Evolutionary conservation across 805 yeast genomes (phyloP).

Genomic region (Wickerhamiella nectarea): DNA sequence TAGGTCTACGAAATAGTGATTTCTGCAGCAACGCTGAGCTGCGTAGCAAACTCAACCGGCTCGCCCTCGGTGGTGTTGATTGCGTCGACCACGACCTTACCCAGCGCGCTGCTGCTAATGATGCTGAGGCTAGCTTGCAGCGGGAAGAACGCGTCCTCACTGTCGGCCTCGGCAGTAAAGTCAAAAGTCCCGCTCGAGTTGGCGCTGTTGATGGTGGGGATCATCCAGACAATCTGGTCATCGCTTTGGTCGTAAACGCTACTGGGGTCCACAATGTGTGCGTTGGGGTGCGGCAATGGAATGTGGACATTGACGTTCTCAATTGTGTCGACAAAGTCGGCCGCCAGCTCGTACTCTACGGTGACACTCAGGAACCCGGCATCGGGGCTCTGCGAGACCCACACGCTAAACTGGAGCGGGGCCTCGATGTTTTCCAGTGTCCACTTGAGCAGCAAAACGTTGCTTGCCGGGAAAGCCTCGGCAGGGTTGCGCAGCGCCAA

Average conservation of each 20-base stretch:
- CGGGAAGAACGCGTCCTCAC: slow-evolving; percentile 83
- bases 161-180: slow-evolving; percentile 56
- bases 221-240: slow-evolving; percentile 60
- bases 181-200: slow-evolving; percentile 57
- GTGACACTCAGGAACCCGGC: slow-evolving; percentile 59
- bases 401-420: slow-evolving; percentile 68
- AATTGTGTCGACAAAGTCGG: slow-evolving; percentile 33
- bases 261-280: slow-evolving; percentile 32
- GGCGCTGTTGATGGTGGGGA: slow-evolving; percentile 34
- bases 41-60: not conserved
- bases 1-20: not conserved
- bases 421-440: slow-evolving; percentile 42
- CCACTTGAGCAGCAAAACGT: slow-evolving; percentile 90
- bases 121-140: slow-evolving; percentile 55
- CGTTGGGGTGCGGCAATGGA: slow-evolving; percentile 52
- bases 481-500: slow-evolving; percentile 65
- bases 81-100: slow-evolving; percentile 49
- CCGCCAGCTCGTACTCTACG: slow-evolving; percentile 69
- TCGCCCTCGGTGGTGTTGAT: slow-evolving; percentile 32
- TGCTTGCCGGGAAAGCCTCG: slow-evolving; percentile 82
- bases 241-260: slow-evolving; percentile 34
- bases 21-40: not conserved
- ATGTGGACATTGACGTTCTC: slow-evolving; percentile 44
- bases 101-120: slow-evolving; percentile 36
- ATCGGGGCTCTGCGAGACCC: slow-evolving; percentile 53